A percentile compares a stretch with the other conserved stretches of the same genome.
phyloP scores from a whole-genome alignment of 208 protist genomes.

The Spongospora subterranea region DNA sequence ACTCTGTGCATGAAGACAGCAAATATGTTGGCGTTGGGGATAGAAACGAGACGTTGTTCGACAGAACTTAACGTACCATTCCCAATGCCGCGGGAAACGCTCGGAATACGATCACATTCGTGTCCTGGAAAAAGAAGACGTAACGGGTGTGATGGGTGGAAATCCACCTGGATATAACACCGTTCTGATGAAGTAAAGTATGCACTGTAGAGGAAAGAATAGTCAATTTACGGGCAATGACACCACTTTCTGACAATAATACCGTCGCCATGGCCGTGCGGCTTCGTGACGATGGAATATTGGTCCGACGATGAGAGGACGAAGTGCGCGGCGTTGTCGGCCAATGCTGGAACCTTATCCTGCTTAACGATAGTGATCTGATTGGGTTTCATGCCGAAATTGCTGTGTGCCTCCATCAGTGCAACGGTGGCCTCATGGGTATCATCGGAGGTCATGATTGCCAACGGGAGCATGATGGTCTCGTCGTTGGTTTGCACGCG shows the following conservation, averaged over 20 bases:
- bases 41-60: background rate
- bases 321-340: slow-evolving; percentile 73
- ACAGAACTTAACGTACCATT: slow-evolving; percentile 60
- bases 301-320: slow-evolving; percentile 43
- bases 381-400: slow-evolving; percentile 70
- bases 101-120: slow-evolving; percentile 80
- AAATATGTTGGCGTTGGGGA: too few relatives aligned
- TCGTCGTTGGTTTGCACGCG: slow-evolving; percentile 44
- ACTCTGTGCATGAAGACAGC: background rate
- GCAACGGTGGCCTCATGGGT: slow-evolving; percentile 83
- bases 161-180: slow-evolving; percentile 64
- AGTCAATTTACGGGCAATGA: too few relatives aligned
- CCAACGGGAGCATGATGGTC: slow-evolving; percentile 77
- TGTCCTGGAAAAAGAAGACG: slow-evolving; percentile 91
- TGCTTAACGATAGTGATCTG: slow-evolving; percentile 84
- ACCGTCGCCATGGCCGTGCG: slow-evolving; percentile 88
- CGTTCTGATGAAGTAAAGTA: slow-evolving; percentile 79
- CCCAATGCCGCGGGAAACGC: slow-evolving; percentile 83
- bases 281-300: slow-evolving; percentile 79
- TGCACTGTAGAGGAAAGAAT: slow-evolving; percentile 79
- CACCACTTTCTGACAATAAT: too few relatives aligned
- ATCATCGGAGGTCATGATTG: slow-evolving; percentile 91
- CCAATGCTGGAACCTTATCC: slow-evolving; percentile 84
- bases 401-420: slow-evolving; percentile 76
- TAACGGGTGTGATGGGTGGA: slow-evolving; percentile 72